phyloP scores from a whole-genome alignment of 305 asterid genomes.

The Solanum hybrid region DNA sequence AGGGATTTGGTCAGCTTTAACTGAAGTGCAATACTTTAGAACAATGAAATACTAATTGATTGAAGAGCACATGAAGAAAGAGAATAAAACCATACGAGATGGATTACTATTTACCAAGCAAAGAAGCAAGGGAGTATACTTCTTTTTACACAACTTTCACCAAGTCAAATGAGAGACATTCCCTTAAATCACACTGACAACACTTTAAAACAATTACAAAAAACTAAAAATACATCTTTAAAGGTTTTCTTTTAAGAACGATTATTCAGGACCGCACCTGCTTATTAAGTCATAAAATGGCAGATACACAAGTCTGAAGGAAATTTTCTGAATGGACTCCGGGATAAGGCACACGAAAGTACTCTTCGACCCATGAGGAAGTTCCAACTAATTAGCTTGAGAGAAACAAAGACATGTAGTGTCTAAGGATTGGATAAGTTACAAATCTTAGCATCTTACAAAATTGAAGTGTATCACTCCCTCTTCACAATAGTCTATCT shows the following conservation, averaged over 20 bases:
- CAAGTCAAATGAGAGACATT: neutral
- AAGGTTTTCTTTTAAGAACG: neutral
- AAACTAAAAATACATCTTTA: neutral
- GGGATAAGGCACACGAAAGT: neutral
- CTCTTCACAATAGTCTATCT: neutral
- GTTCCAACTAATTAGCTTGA: neutral
- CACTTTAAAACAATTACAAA: neutral
- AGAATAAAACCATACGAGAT: neutral
- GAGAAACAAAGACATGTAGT: neutral
- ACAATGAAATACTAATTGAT: neutral
- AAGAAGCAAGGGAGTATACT: neutral
- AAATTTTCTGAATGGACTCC: neutral
- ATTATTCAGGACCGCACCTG: neutral
- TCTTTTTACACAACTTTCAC: neutral
- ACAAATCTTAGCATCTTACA: neutral
- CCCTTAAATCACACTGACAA: neutral
- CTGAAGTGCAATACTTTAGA: neutral
- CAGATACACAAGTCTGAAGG: neutral
- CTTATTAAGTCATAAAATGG: neutral
- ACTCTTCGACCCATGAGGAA: neutral
- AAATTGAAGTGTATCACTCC: constrained; percentile 1
- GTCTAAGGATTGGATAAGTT: neutral
- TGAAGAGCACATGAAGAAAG: neutral
- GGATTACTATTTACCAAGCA: neutral
- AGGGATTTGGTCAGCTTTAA: neutral